Evolutionary conservation across 2,329 filamentous ascomycete genomes (phyloP), one percentile per base, ranked within the genome.

Genomic region (Mycosphaerella arachidis): DNA sequence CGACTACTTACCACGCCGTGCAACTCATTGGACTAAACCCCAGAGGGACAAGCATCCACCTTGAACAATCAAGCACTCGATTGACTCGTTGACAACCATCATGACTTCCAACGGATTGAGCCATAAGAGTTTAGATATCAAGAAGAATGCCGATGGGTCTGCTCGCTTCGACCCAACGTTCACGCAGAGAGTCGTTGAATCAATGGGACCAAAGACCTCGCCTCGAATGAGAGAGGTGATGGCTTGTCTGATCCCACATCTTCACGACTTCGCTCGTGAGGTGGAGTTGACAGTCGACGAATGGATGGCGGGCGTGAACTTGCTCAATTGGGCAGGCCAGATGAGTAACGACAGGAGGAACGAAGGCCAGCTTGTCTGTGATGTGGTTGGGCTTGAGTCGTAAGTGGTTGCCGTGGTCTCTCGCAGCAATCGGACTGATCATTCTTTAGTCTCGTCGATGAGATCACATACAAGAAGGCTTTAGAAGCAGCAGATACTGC

Each of bases 391-490:
- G 20, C 73, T 86, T 35, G 83, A 86, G 70, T 66, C 64, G 62
- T 66, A 35, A 40, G 64, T 63, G 12, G 7, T 5, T 13, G 9
- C 3, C 7, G 13, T 20, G 24, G 4, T 20, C 6, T 48, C 6
- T 7, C 6, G n/a, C 27, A 24, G 20, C 4, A 4, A 24, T 20
- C 7, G 10, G 16, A n/a, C 51, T 40, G 37, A 48, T 20, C 18
- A 4, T 8, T 12, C 72, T 73, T 55, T 9, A 66, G 65, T 1
- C 73, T 80, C 52, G 89, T 92, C 51, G 90, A 93, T 72, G 89
- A 93, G 72, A 93, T 94, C 70, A 90, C 88, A 57, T 88, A 86
- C 76, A 86, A 85, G 61, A 78, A 83, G 54, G 81, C 82, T 33
- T 81, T 82, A 53, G 80, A 82, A 45, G 79, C 79, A 0, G 61